A percentile compares a stretch with the other conserved stretches of the same genome.
Conservation (phyloP, 2,329 filamentous ascomycete species). For the Fusarium bactridioides region DNA sequence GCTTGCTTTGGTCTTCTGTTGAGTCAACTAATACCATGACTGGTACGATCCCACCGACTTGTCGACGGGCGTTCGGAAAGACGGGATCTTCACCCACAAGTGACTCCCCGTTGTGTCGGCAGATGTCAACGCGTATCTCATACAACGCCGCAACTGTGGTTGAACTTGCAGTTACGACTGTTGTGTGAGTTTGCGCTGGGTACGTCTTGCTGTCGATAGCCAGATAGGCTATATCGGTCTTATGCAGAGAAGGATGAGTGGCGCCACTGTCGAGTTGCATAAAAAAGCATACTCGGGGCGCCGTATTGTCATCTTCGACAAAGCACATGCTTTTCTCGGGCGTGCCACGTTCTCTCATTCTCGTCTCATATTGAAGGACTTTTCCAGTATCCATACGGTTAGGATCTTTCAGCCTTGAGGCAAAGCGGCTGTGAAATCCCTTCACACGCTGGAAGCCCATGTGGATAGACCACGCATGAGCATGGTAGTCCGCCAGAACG, state of each 20-base stretch:
- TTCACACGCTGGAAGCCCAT: conserved; percentile 39
- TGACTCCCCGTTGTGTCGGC: conserved; percentile 35
- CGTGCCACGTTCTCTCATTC: background rate
- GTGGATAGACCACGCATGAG: conserved; percentile 32
- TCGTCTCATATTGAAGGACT: conserved; percentile 26
- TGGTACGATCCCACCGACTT: conserved; percentile 38
- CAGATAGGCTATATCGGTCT: conserved; percentile 28
- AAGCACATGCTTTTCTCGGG: background rate
- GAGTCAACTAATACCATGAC: conserved; percentile 30
- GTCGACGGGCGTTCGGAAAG: conserved; percentile 32
- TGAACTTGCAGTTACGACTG: conserved; percentile 26
- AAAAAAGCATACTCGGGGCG: conserved; percentile 34
- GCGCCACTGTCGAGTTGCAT: conserved; percentile 41
- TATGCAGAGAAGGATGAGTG: conserved; percentile 32
- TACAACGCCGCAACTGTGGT: conserved; percentile 20
- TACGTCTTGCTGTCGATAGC: conserved; percentile 32
- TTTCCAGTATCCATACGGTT: conserved; percentile 2
- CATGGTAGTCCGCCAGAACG: background rate
- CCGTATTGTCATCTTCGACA: conserved; percentile 25
- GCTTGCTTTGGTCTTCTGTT: conserved; percentile 6
- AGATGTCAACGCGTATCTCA: conserved; percentile 40
- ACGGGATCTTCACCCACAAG: conserved; percentile 38
- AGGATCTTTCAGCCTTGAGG: background rate
- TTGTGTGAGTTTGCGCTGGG: conserved; percentile 29
- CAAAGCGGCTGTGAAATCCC: conserved; percentile 31